A percentile compares a stretch with the other conserved stretches of the same genome.
phyloP scores from a whole-genome alignment of 176 grass and related monocot species.

The Oryza punctata region DNA sequence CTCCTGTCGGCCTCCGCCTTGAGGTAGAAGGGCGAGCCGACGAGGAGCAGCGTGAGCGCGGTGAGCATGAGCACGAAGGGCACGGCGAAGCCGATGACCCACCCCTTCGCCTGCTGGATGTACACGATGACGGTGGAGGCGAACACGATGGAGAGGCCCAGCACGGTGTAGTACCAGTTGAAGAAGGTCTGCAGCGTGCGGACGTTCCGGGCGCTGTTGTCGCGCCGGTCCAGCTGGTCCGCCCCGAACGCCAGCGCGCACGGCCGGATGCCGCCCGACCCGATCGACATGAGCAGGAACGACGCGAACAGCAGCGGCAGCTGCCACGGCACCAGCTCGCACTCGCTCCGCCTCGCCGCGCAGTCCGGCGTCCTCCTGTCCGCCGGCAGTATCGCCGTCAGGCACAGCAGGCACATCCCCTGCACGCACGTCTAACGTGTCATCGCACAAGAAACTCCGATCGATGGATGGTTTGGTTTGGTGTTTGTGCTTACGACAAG shows the following conservation, averaged over 20 bases:
- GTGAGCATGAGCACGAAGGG: conserved; percentile 60
- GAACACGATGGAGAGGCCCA: conserved; percentile 53
- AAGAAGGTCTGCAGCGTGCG: conserved; percentile 73
- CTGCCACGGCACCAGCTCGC: conserved; percentile 38
- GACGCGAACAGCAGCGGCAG: conserved; percentile 55
- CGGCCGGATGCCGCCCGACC: conserved; percentile 61
- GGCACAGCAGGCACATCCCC: conserved; percentile 63
- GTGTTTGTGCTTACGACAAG: conserved; percentile 37
- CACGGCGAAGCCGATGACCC: conserved; percentile 61
- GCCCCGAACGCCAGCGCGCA: conserved; percentile 77
- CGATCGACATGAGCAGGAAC: conserved; percentile 58
- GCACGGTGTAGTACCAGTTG: conserved; percentile 82
- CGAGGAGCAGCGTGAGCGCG: conserved; percentile 50
- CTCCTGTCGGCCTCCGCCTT: conserved; percentile 43
- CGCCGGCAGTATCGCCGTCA: conserved; percentile 58
- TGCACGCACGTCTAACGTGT: background rate
- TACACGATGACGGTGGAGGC: conserved; percentile 51
- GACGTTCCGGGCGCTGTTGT: conserved; percentile 48
- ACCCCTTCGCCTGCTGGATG: conserved; percentile 63
- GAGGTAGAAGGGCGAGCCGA: conserved; percentile 57
- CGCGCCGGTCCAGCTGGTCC: conserved; percentile 62
- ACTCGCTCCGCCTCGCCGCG: background rate
- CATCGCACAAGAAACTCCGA: background rate
- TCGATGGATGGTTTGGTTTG: background rate
- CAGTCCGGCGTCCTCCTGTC: conserved; percentile 38